Conservation (phyloP, 2,329 filamentous ascomycete species). For the Aspergillus glaucus region DNA sequence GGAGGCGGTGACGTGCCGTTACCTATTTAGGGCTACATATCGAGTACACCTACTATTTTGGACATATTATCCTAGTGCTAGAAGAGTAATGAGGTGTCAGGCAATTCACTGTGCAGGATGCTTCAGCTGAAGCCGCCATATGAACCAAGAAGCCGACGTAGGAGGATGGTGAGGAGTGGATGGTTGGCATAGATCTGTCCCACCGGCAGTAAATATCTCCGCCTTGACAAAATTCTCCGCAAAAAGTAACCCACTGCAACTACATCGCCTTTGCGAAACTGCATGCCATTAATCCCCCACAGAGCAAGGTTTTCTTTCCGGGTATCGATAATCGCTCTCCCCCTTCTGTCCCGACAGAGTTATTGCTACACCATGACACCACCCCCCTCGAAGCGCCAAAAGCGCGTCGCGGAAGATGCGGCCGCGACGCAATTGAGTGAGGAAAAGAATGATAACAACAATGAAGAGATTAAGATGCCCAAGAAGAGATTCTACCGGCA, state of each 20-base stretch:
- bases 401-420: constrained; percentile 49
- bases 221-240: not conserved
- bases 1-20: no score
- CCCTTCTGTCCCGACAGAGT: not conserved
- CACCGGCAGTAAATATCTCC: not conserved
- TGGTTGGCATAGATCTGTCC: not conserved
- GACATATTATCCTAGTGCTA: no score
- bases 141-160: not conserved
- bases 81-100: no score
- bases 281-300: not conserved
- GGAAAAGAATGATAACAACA: constrained; percentile 10
- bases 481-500: constrained; percentile 96
- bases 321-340: not conserved
- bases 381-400: constrained; percentile 54
- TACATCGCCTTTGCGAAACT: not conserved
- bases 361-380: constrained; percentile 11
- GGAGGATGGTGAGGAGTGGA: not conserved
- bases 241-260: not conserved
- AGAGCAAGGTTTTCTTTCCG: not conserved
- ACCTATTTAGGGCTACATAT: no score
- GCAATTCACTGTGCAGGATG: no score
- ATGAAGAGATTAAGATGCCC: constrained; percentile 56
- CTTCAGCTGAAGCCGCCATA: no score
- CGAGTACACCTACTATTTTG: no score
- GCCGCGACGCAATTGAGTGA: constrained; percentile 16